Percentiles rank a stretch among this genome's conserved stretches.
phyloP scores from a whole-genome alignment of 352 stramenopile genomes.

The Phytophthora cactorum region DNA sequence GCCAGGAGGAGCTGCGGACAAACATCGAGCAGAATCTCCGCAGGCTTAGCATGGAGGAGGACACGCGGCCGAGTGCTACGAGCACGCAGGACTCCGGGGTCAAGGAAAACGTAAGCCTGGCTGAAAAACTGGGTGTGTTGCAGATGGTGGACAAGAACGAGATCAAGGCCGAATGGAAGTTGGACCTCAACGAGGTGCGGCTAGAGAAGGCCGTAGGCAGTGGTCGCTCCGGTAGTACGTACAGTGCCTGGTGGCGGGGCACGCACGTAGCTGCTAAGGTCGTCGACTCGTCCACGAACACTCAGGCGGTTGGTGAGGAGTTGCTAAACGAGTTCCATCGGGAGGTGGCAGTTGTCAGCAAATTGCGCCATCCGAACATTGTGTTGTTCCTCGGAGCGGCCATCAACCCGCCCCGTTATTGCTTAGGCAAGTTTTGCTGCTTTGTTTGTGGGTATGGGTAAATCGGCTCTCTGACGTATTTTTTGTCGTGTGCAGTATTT shows the following conservation, averaged over 20 bases:
- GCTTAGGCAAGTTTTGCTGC: constrained; percentile 56
- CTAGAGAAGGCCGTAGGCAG: constrained; percentile 73
- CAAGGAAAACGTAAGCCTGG: constrained; percentile 48
- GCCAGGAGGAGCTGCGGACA: constrained; percentile 69
- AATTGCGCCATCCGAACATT: constrained; percentile 87
- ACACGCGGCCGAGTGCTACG: constrained; percentile 24
- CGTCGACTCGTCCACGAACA: constrained; percentile 78
- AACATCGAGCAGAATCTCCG: constrained; percentile 80
- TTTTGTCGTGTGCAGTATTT: constrained; percentile 54
- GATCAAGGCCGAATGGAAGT: constrained; percentile 84
- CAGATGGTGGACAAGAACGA: constrained; percentile 89
- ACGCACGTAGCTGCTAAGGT: constrained; percentile 84
- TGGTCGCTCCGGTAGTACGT: constrained; percentile 81
- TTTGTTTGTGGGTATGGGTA: background rate
- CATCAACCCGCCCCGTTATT: constrained; percentile 82
- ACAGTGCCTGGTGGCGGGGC: constrained; percentile 80
- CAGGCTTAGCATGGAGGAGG: constrained; percentile 64
- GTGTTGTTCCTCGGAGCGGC: constrained; percentile 86
- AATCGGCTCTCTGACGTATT: background rate
- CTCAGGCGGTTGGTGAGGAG: constrained; percentile 68
- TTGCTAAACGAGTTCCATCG: constrained; percentile 88
- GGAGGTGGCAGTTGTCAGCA: constrained; percentile 86
- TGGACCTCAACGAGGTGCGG: constrained; percentile 76
- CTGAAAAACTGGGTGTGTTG: constrained; percentile 75
- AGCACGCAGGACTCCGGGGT: constrained; percentile 23